Evolutionary conservation across 2,329 filamentous ascomycete genomes (phyloP), one percentile per base, ranked within the genome.

Genomic region (Fusarium musae): DNA sequence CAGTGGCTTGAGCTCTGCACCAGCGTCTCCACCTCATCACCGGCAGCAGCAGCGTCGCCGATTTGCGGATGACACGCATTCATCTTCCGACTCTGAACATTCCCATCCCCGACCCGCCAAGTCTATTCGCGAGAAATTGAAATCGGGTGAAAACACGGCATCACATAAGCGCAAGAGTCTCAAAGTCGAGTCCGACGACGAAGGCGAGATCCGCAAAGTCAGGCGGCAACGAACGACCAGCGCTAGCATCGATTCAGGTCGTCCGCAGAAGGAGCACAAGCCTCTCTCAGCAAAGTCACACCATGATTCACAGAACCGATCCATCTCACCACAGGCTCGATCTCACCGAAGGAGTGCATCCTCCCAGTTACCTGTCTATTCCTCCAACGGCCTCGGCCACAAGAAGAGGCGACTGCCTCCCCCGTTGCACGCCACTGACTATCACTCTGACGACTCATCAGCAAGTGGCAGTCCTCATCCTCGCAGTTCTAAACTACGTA

Each of bases 361-460:
- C 5, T 91, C 88, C 1, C 91, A 93, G 76, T 84, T 91, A 26
- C 85, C 88, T 3, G 84, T 87, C 7, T 82, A 89, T 67, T 83
- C 86, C 66, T 83, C 86, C 36, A 89, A 89, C 79, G 89, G 89
- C 9, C 79, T 90, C 39, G 82, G 84, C 58, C 83, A 86, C 65
- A 92, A 92, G 82, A 92, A 91, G 80, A 89, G 87, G 80, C 89
- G 87, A 50, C 79, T 89, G 30, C 89, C 91, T 12, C 87, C 88
- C 11, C 90, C 91, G 16, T 84, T 93, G 57, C 86, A 89, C 59
- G 86, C 90, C 15, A 88, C 87, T 30, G 90, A 91, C 68, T 92
- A 92, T 70, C 88, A 90, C 63, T 93, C 91, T 1, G 92, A 93
- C 79, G 87, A 92, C 72, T 91, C 91, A 50, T 89, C 90, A 50